phyloP scores from a whole-genome alignment of 805 yeast genomes.

The Candida nitratophila region DNA sequence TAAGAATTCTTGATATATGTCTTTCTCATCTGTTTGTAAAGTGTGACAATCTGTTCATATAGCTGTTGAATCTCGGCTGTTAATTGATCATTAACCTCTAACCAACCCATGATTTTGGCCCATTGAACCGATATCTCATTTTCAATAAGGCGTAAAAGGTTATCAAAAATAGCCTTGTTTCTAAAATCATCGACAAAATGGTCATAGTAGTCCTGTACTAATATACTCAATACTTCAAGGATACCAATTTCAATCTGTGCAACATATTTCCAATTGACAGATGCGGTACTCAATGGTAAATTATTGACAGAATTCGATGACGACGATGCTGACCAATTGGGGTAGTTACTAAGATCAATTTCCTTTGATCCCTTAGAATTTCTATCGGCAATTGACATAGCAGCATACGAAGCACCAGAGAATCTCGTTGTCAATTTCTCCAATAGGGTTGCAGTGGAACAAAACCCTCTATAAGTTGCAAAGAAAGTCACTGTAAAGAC shows the following conservation, averaged over 20 bases:
- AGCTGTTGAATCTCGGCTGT: conserved; percentile 13
- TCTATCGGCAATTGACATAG: conserved; percentile 37
- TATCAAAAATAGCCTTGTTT: conserved; percentile 54
- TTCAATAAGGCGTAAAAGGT: conserved; percentile 60
- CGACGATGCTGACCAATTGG: conserved; percentile 48
- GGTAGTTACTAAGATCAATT: conserved; percentile 20
- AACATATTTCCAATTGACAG: conserved; percentile 57
- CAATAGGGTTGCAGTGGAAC: conserved; percentile 47
- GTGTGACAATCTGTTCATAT: conserved; percentile 24
- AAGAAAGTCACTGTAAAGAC: conserved; percentile 61
- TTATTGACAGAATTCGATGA: conserved; percentile 7
- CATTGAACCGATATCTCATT: conserved; percentile 51
- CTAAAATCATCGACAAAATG: conserved; percentile 67
- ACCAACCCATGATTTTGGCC: conserved; percentile 29
- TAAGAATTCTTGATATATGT: conserved; percentile 63
- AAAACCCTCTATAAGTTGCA: conserved; percentile 61
- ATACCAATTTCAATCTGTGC: conserved; percentile 79
- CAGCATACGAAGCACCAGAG: conserved; percentile 55
- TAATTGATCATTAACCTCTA: conserved; percentile 15
- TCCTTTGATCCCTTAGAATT: background rate
- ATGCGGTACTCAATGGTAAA: conserved; percentile 30
- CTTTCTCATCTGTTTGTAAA: conserved; percentile 62
- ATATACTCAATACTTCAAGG: conserved; percentile 63
- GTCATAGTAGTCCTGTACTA: conserved; percentile 65
- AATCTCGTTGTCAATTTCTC: conserved; percentile 49